phyloP scores from a whole-genome alignment of 2,329 filamentous ascomycete species.

The Scedosporium aurantiacum region DNA sequence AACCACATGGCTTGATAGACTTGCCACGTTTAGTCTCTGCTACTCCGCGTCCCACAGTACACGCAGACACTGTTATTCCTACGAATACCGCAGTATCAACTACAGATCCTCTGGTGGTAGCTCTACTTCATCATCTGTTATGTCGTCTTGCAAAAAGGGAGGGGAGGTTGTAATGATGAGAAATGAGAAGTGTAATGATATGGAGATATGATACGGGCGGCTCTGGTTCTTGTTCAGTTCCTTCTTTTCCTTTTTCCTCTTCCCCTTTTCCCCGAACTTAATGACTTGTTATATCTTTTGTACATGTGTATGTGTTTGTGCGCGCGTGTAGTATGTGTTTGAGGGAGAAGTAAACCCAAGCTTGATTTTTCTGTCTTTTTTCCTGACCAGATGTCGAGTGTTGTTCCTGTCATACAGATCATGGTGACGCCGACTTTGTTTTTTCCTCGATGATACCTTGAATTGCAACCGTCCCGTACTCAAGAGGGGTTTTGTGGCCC shows the following conservation, averaged over 20 bases:
- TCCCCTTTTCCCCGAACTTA: not conserved
- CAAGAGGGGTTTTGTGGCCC: no score
- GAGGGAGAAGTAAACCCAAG: no score
- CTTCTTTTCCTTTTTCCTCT: not conserved
- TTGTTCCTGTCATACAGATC: no score
- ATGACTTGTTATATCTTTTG: not conserved
- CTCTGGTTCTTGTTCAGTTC: not conserved
- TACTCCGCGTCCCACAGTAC: not conserved
- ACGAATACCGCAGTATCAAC: no score
- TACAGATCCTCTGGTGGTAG: not conserved
- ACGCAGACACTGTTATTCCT: not conserved
- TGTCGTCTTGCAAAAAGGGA: not conserved
- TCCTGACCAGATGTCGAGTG: no score
- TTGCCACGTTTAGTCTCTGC: not conserved
- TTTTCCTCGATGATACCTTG: no score
- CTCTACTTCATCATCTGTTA: not conserved
- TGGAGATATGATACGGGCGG: not conserved
- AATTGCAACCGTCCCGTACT: no score
- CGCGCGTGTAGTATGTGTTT: no score
- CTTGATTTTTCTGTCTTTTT: no score
- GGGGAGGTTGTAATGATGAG: not conserved
- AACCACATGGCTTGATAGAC: constrained; percentile 15
- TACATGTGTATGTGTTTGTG: not conserved
- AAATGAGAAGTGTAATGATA: not conserved
- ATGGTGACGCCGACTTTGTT: no score